These are phyloP conservation scores for Corymbia citriodora DNA, from an alignment of 441 rosid genomes.

Conservation along the genomic window DNA sequence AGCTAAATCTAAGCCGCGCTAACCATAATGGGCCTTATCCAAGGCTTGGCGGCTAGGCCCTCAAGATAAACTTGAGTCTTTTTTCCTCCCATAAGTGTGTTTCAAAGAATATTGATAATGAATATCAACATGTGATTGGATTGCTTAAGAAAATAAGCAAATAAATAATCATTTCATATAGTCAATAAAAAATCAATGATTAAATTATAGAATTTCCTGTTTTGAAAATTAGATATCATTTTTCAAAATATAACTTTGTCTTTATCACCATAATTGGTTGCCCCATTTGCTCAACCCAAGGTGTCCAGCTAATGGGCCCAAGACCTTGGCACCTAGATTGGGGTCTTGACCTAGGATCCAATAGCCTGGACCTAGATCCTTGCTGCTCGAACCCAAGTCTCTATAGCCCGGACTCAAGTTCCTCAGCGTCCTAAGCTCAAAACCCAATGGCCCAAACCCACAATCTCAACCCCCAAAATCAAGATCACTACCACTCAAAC, in stretches of 20 bases:
- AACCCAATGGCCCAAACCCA: not conserved
- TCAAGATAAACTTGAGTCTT: not conserved
- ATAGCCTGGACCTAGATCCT: not conserved
- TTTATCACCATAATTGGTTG: not conserved
- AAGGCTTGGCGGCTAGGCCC: not conserved
- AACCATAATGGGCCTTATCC: fast-evolving
- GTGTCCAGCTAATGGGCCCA: not conserved
- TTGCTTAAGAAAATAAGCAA: not conserved
- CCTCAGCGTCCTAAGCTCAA: not conserved
- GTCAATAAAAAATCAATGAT: not conserved
- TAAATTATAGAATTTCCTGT: not conserved
- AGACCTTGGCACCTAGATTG: not conserved
- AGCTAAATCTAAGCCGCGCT: fast-evolving
- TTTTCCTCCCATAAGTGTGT: not conserved
- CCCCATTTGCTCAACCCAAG: not conserved
- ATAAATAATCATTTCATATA: not conserved
- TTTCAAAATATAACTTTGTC: not conserved
- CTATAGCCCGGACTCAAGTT: not conserved
- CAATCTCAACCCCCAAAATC: too few species aligned
- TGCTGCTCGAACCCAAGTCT: not conserved
- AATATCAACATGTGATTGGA: not conserved
- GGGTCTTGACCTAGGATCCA: not conserved
- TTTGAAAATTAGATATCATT: not conserved
- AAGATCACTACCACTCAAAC: too few species aligned
- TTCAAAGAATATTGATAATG: not conserved